Conservation (phyloP, 192 early-diverging fungal genomes). For the Gamsiella multidivaricata region DNA sequence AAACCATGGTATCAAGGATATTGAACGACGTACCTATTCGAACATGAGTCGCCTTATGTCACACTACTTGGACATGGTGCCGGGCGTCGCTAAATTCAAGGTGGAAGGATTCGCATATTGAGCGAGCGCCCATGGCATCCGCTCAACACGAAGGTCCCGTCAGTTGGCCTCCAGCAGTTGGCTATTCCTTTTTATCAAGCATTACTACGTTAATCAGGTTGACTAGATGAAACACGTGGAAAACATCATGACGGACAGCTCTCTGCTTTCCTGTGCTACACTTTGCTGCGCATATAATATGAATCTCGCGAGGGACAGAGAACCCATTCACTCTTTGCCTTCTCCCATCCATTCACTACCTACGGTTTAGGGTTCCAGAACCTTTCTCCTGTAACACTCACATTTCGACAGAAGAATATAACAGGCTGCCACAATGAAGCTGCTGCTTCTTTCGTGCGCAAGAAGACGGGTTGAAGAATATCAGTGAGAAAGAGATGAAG, state of each 20-base stretch:
- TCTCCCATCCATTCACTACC: too few species aligned
- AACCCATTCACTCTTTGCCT: too few species aligned
- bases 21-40: not conserved
- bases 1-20: not conserved
- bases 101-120: not conserved
- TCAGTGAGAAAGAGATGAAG: too few species aligned
- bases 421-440: too few species aligned
- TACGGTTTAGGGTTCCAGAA: too few species aligned
- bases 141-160: not conserved
- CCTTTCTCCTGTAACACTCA: too few species aligned
- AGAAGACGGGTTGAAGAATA: too few species aligned
- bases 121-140: slow-evolving; percentile 3
- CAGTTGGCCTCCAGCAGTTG: not conserved
- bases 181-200: slow-evolving; percentile 2
- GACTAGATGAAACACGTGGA: not conserved
- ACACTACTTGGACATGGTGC: not conserved
- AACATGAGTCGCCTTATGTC: not conserved
- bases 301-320: too few species aligned
- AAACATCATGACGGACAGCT: slow-evolving; percentile 1
- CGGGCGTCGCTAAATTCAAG: not conserved
- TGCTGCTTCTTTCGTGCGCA: too few species aligned
- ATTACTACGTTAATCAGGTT: not conserved
- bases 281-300: too few species aligned
- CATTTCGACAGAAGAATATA: too few species aligned
- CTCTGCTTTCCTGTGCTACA: too few species aligned